Conservation (phyloP, 108 stramenopile species). For the Pseudonitzschia multiseries region DNA sequence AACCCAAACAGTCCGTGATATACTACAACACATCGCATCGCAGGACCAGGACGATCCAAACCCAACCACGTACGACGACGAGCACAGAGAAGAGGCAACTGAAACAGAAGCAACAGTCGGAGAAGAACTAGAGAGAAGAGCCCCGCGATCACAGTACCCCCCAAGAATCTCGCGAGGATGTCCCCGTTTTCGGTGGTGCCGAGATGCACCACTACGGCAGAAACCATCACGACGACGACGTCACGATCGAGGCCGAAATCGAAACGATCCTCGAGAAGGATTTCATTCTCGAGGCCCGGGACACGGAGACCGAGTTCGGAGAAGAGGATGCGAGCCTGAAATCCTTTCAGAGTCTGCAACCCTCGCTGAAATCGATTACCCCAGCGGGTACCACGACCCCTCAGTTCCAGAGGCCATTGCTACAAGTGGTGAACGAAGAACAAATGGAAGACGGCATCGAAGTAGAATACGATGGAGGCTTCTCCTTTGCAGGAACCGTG, state of each 20-base stretch:
- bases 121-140: no score
- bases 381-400: background rate
- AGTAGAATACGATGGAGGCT: background rate
- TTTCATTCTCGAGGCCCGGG: background rate
- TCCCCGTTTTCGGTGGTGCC: background rate
- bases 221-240: constrained; percentile 5
- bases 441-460: background rate
- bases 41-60: background rate
- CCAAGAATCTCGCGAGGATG: constrained; percentile 1
- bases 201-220: background rate
- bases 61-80: background rate
- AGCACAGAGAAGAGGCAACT: background rate
- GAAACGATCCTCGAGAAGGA: constrained; percentile 23
- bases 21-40: background rate
- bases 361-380: background rate
- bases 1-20: background rate
- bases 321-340: background rate
- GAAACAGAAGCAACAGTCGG: background rate
- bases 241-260: constrained; percentile 17
- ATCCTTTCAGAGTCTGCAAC: no score
- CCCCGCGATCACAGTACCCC: no score
- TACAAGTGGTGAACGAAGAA: background rate
- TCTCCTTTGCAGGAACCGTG: background rate
- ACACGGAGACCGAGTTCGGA: background rate
- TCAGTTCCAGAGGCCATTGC: background rate